Base-by-base conservation (phyloP, 305 asterid species). In the Fraxinus ornus region DNA sequence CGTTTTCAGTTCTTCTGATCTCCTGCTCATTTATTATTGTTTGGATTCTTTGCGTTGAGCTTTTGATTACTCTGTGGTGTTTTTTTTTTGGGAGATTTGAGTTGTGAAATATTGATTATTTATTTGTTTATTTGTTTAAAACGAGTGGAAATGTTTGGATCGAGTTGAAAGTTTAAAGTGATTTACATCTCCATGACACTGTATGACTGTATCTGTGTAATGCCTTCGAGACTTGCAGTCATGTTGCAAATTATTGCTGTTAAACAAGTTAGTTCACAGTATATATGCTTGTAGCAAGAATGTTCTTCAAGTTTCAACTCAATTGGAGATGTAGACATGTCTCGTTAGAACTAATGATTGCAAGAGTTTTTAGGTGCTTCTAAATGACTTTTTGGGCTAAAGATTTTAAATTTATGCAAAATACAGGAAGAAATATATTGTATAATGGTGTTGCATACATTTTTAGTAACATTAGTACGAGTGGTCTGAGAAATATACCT, bases 331-430 rank as follows among this genome's bases (percentile, higher is more conserved):
- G 12, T 26, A 47, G 44, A 47, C 70, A 41, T 26, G 77, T 79
- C 35, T 41, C 47, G 30, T 39, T 49, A 19, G 64, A 73, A 64
- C 41, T 39, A 66, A 9, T 76, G 30, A 84, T 10, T 6, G 4
- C 55, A 44, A 68, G 52, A 75, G 85, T 64, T 79, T 79, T 71
- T 35, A 70, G 80, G 78, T 79, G 80, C n/a, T 77, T 62, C 74
- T 64, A 68, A 75, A 76, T 82, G 39, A 64, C 15, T 66, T 73
- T 35, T 76, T 35, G 76, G 76, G 12, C 78, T 76, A 78, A 57
- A 77, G 71, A 62, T 62, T 62, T 62, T 22, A 62, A 62, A 62
- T 62, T 22, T 21, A 22, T 62, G 71, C 30, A 62, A 37, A 21
- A 62, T 24, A 62, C 71, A 22, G 71, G 24, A 62, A 62, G 71